phyloP scores from a whole-genome alignment of 2,329 filamentous ascomycete genomes.

The Furcasterigmium sp. region DNA sequence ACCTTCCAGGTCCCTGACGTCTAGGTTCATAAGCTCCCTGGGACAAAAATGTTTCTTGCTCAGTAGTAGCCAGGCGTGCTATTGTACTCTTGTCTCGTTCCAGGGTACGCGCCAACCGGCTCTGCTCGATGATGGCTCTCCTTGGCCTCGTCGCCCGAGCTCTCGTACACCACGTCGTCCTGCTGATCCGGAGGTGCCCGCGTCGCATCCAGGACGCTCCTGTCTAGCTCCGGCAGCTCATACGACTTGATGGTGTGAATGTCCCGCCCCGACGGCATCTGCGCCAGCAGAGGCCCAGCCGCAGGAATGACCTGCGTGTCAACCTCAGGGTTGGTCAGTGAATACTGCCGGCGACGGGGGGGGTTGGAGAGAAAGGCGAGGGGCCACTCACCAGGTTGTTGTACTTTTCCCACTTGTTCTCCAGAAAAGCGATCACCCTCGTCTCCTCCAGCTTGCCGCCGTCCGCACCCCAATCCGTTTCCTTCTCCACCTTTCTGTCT shows the following conservation, averaged over 20 bases:
- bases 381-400: conserved; percentile 77
- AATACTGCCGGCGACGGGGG: background rate
- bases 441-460: conserved; percentile 81
- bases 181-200: conserved; percentile 43
- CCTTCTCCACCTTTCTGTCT: conserved; percentile 72
- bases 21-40: no score
- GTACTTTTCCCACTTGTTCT: conserved; percentile 84
- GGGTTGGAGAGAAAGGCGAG: background rate
- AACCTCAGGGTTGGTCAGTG: conserved; percentile 45
- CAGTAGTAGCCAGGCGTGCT: conserved; percentile 21
- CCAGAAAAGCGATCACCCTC: conserved; percentile 78
- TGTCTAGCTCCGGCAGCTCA: conserved; percentile 58
- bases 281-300: conserved; percentile 64
- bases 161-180: conserved; percentile 27
- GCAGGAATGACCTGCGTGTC: conserved; percentile 75
- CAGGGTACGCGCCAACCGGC: conserved; percentile 46
- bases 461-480: conserved; percentile 70
- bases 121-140: conserved; percentile 14
- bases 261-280: conserved; percentile 83
- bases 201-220: conserved; percentile 59
- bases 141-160: conserved; percentile 31
- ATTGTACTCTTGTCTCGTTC: conserved; percentile 33
- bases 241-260: conserved; percentile 71
- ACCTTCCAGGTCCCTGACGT: no score
- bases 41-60: no score